These are phyloP conservation scores for Helianthus annuus DNA, from an alignment of 129 eudicot species.

Conservation along the genomic window DNA sequence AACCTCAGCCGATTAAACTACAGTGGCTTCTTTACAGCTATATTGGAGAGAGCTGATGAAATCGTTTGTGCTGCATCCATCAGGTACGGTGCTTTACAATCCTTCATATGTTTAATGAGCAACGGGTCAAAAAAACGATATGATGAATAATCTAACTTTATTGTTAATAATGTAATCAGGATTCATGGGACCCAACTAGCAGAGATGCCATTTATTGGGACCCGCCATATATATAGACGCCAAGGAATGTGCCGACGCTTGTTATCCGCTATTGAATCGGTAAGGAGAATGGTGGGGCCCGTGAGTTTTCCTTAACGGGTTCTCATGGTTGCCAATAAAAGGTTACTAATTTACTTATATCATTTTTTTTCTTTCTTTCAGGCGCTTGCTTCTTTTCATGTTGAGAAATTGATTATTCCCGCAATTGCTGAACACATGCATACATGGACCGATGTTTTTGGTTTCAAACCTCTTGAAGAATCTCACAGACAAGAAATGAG, in stretches of 20 bases:
- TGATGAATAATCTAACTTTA: neutral
- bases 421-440: slow-evolving; percentile 87
- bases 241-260: slow-evolving; percentile 97
- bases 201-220: slow-evolving; percentile 99
- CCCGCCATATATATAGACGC: slow-evolving; percentile 88
- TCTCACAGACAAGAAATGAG: slow-evolving; percentile 67
- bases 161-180: slow-evolving; percentile 40
- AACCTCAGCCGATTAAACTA: slow-evolving; percentile 79
- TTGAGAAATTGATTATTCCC: slow-evolving; percentile 82
- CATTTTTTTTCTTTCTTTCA: slow-evolving; percentile 30
- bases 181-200: slow-evolving; percentile 87
- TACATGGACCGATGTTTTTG: slow-evolving; percentile 81
- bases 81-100: slow-evolving; percentile 52
- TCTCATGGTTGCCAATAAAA: neutral
- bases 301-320: neutral
- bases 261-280: slow-evolving; percentile 83
- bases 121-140: neutral
- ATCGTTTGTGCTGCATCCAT: slow-evolving; percentile 84
- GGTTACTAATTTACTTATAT: neutral
- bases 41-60: slow-evolving; percentile 96
- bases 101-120: neutral
- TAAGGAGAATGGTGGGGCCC: slow-evolving; percentile 29
- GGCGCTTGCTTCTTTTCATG: slow-evolving; percentile 67
- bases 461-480: slow-evolving; percentile 64
- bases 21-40: slow-evolving; percentile 73